phyloP scores from a whole-genome alignment of 2,329 filamentous ascomycete genomes.

The Amphichorda felina region DNA sequence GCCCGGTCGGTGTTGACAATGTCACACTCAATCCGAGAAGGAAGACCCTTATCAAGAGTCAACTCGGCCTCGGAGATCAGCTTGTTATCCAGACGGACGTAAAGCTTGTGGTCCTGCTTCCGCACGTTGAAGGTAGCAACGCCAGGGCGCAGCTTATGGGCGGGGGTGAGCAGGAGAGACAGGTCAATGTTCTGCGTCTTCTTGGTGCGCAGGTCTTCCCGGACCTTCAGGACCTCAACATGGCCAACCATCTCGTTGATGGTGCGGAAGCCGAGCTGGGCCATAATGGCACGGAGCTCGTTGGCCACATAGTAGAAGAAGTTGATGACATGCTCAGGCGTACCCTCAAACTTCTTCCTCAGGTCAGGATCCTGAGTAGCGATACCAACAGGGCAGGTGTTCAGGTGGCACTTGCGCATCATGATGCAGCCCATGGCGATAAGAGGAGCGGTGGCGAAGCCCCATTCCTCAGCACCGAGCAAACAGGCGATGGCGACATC shows the following conservation, averaged over 20 bases:
- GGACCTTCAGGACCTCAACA: slow-evolving; percentile 74
- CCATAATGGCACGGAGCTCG: slow-evolving; percentile 94
- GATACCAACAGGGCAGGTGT: slow-evolving; percentile 85
- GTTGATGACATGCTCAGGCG: slow-evolving; percentile 94
- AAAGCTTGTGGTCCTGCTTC: slow-evolving; percentile 92
- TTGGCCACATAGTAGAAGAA: slow-evolving; percentile 98
- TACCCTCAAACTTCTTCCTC: slow-evolving; percentile 84
- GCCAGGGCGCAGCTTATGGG: slow-evolving; percentile 88
- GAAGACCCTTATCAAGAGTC: slow-evolving; percentile 86
- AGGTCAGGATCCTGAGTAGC: slow-evolving; percentile 93
- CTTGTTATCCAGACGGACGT: slow-evolving; percentile 92
- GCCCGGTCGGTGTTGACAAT: slow-evolving; percentile 95
- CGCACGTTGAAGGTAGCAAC: slow-evolving; percentile 96
- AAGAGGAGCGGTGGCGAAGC: slow-evolving; percentile 86
- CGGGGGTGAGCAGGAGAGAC: slow-evolving; percentile 84
- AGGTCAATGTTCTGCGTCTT: slow-evolving; percentile 93
- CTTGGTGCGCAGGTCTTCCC: slow-evolving; percentile 74
- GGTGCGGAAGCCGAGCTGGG: slow-evolving; percentile 83
- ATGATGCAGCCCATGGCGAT: slow-evolving; percentile 97
- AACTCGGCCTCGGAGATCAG: slow-evolving; percentile 91
- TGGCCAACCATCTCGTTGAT: slow-evolving; percentile 97
- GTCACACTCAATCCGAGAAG: slow-evolving; percentile 87
- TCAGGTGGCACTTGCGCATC: slow-evolving; percentile 70
- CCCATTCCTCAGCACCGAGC: slow-evolving; percentile 96
- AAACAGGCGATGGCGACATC: slow-evolving; percentile 92